Evolutionary conservation across 352 stramenopile genomes (phyloP), one percentile per base, ranked within the genome.

Genomic region (Pythium sukuiense): DNA sequence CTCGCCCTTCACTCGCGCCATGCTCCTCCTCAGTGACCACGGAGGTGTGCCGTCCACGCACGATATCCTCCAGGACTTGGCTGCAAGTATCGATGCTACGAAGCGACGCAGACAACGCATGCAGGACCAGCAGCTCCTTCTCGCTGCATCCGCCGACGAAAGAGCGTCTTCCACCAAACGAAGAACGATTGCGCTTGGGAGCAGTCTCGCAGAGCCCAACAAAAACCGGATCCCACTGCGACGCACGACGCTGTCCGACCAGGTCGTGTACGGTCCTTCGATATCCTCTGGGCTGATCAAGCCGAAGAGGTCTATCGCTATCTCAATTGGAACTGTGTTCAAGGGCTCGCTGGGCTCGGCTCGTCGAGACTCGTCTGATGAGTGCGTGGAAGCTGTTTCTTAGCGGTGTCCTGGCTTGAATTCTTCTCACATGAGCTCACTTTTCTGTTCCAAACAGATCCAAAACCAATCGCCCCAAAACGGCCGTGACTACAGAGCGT

Each of bases 181-280:
- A 13, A 59, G 45, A 27, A 60, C 65, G 6, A 6, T 63, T 0
- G 58, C 26, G 2, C 18, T 55, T 2, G 16, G 20, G 6, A 57
- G 20, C 1, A 56, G 50, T 18, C n/a, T 55, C 2, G 74, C 85
- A n/a, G 83, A 91, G 43, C 62, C 45, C 45, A 52, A 74, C 2
- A 70, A 74, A 45, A 89, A 89, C 39, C 81, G 77, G 27, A 87
- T 90, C 52, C 82, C 80, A 12, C 71, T 90, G 35, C 74, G 82
- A 24, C 70, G 80, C 20, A 61, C 73, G 0, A 67, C 72, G 27
- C 69, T 89, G 3, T 88, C 80, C 0, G 78, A 90, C 45, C 78
- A 86, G 27, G 76, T 90, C 24, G 73, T 90, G 5, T 90, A 90
- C 61, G 82, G 80, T 0, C 82, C 82, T 3, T 76, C 76, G 29